Evolutionary conservation across 768 basidiomycete genomes (phyloP).

Genomic region (Butyriboletus loyo): DNA sequence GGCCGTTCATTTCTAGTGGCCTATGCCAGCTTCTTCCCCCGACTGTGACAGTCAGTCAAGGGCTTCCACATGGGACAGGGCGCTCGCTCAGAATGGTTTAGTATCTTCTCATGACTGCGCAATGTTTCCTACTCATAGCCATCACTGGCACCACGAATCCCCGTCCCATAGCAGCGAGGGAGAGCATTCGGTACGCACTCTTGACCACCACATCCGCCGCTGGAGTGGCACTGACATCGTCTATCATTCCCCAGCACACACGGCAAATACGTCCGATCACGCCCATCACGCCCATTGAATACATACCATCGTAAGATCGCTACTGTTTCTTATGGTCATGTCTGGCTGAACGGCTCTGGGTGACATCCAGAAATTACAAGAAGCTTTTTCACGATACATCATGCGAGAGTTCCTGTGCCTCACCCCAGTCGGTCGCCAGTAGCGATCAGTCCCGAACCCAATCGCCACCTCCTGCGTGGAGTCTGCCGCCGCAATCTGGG

Average conservation of each 20-base stretch:
- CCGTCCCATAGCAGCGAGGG: conserved; percentile 25
- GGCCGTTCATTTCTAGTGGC: conserved; percentile 22
- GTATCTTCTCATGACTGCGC: conserved; percentile 34
- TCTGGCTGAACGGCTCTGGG: conserved; percentile 10
- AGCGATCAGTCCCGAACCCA: conserved; percentile 49
- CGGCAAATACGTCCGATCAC: conserved; percentile 35
- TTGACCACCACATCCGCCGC: conserved; percentile 1
- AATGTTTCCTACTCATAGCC: conserved; percentile 32
- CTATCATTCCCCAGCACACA: conserved; percentile 18
- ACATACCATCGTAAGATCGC: conserved; percentile 28
- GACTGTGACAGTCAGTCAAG: conserved; percentile 30
- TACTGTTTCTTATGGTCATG: conserved; percentile 5
- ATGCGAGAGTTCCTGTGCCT: conserved; percentile 28
- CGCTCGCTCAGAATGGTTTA: conserved; percentile 37
- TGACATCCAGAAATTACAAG: conserved; percentile 28
- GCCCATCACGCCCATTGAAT: conserved; percentile 36
- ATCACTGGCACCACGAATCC: conserved; percentile 25
- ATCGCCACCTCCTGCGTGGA: conserved; percentile 43
- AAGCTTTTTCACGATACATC: conserved; percentile 33
- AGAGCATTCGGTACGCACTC: conserved; percentile 26
- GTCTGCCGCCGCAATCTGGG: conserved; percentile 38
- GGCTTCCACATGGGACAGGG: conserved; percentile 36
- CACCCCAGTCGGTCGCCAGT: conserved; percentile 33
- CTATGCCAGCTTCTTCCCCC: conserved; percentile 29
- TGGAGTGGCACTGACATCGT: conserved; percentile 11